Evolutionary conservation across 2,329 filamentous ascomycete genomes (phyloP), one percentile per base, ranked within the genome.

Genomic region (Capronia coronata): DNA sequence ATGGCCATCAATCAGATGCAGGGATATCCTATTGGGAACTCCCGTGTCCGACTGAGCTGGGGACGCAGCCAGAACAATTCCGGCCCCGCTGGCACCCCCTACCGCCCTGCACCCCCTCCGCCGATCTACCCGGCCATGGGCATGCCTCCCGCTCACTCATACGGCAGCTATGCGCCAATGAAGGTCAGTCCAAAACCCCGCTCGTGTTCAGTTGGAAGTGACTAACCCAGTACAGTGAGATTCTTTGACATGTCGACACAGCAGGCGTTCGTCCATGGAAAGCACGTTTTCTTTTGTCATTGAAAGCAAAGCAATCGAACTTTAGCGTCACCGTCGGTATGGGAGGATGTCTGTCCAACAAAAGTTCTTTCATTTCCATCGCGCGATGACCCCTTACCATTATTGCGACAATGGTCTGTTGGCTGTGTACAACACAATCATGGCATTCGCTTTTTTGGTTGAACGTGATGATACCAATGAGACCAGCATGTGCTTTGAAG

Each of bases 1-100:
- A 98, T 98, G 93, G 93, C 93, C 61, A 98, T 98, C 79, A 98
- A 98, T 75, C 93, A 98, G 74, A 98, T 98, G 93, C 93, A 98
- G 73, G 93, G 93, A 54, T 98, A 98, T 68, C 93, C 93, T 19
- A 98, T 98, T 64, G 93, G 93, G 48, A 98, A 98, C 78, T 97
- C 91, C 40, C 89, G 93, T 59, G 93, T 98, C 52, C 89, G 93
- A 64, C 80, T 98, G 60, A 95, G 88, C 68, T 98, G 93, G 93
- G 93, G 93, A 57, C 87, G 93, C 58, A 94, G 87, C 48, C 93
- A 98, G 78, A 98, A 97, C 82, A 98, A 98, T 78, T 97, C 91
- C 55, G 93, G 93, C 50, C 83, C 83, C 46, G 93, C 94, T 53
- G 93, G 93, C 59, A 97, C 93, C 61, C 93, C 93, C 51, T 97